Evolutionary conservation across 345 rosid genomes (phyloP), one percentile per base, ranked within the genome.

Genomic region (Murraya paniculata): DNA sequence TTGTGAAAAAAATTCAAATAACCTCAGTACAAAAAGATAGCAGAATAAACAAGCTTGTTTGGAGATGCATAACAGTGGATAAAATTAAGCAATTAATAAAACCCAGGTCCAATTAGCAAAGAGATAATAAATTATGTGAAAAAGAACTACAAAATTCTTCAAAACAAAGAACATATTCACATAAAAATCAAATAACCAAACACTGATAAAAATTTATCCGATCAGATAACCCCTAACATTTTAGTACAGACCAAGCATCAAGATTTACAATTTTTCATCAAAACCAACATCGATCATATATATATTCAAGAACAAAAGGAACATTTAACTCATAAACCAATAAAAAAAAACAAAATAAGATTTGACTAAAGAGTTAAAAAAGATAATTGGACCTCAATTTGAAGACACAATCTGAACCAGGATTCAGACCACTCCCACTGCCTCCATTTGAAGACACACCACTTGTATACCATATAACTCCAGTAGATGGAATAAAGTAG

Each of bases 341-440:
- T n/a, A n/a, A n/a, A n/a, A n/a, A n/a, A n/a, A n/a, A 25, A 9
- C 1, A 62, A 60, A 5, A 22, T 14, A 48, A 48, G 19, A 48
- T 48, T 48, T 48, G 55, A 48, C 9, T 48, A 48, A 3, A 48
- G 45, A 39, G 45, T 2, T 39, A 39, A 2, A 39, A 39, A 39
- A 39, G 45, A 39, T 9, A 2, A 48, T 48, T 48, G 18, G 19
- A 90, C 96, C 93, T 87, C 85, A 78, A 90, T 70, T n/a, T n/a
- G n/a, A n/a, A n/a, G n/a, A n/a, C n/a, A n/a, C n/a, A n/a, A n/a
- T n/a, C n/a, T n/a, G 89, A 79, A 76, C 71, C 86, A 61, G 85
- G 55, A 85, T 85, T 84, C 67, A 91, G 55, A 31, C 33, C 33
- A 31, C 3, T 31, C 3, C 33, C 33, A 31, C 33, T 31, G 3